These are phyloP conservation scores for Chaetomium globosum DNA, from an alignment of 2,329 filamentous ascomycete species.

Conservation along the genomic window DNA sequence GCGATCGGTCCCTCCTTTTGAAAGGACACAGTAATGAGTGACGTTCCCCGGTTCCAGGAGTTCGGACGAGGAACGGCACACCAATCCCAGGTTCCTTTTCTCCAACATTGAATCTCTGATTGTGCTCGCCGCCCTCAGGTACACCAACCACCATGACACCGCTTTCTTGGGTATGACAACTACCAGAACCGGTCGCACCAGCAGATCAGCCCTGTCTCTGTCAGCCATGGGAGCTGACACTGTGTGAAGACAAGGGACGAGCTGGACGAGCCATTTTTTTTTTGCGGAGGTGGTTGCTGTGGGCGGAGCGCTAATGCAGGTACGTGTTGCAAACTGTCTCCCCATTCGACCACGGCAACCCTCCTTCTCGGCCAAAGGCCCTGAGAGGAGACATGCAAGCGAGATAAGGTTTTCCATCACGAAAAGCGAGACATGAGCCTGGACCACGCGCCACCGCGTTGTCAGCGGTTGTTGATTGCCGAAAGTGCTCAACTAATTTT, in stretches of 20 bases:
- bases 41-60: neutral
- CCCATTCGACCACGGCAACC: slow-evolving; percentile 20
- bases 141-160: neutral
- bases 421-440: neutral
- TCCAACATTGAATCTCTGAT: neutral
- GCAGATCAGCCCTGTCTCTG: neutral
- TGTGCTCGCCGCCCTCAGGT: neutral
- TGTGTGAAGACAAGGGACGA: slow-evolving; percentile 7
- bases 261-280: slow-evolving; percentile 14
- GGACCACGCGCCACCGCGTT: neutral
- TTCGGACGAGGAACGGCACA: neutral
- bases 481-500: slow-evolving; percentile 22
- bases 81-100: neutral
- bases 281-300: slow-evolving; percentile 10
- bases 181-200: neutral
- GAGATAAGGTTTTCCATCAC: slow-evolving; percentile 25
- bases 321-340: slow-evolving; percentile 10
- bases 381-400: slow-evolving; percentile 11
- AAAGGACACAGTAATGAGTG: neutral
- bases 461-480: slow-evolving; percentile 19
- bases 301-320: slow-evolving; percentile 27
- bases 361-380: slow-evolving; percentile 2
- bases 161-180: neutral
- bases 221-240: neutral
- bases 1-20: neutral